Evolutionary conservation across 768 basidiomycete species (phyloP).

Genomic region (Vararia minispora): DNA sequence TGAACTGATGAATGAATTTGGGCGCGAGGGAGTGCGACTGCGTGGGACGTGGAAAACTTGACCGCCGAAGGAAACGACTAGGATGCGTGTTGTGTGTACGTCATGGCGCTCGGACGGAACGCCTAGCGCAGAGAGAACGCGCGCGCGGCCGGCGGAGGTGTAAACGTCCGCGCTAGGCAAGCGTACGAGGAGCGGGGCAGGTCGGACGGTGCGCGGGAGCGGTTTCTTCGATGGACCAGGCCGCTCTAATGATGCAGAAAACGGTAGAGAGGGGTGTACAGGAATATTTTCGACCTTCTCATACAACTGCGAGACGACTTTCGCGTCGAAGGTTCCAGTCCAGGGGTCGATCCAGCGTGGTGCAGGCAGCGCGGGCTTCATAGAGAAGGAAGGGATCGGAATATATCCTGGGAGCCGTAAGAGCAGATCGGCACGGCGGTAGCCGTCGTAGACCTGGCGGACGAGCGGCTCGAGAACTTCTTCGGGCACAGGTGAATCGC

Average conservation of each 20-base stretch:
- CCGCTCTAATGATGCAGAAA: conserved; percentile 15
- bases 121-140: conserved; percentile 46
- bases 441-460: conserved; percentile 50
- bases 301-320: conserved; percentile 33
- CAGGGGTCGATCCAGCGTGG: conserved; percentile 48
- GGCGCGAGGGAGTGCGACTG: conserved; percentile 16
- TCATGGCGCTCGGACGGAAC: conserved; percentile 43
- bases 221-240: conserved; percentile 13
- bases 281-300: conserved; percentile 19
- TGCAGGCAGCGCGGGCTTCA: conserved; percentile 44
- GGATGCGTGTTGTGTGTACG: conserved; percentile 38
- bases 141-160: conserved; percentile 38
- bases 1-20: conserved; percentile 4
- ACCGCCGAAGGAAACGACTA: conserved; percentile 75
- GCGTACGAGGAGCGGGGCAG: conserved; percentile 64
- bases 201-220: conserved; percentile 28
- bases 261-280: conserved; percentile 34
- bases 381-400: conserved; percentile 63
- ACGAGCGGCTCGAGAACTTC: conserved; percentile 47
- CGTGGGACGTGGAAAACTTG: conserved; percentile 54
- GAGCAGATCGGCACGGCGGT: conserved; percentile 60
- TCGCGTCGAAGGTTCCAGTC: conserved; percentile 32
- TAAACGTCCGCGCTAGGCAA: conserved; percentile 40
- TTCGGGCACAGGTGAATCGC: conserved; percentile 43
- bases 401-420: conserved; percentile 63